Evolutionary conservation across 371 early-diverging fungal species (phyloP).

Genomic region (Neoconidiobolus thromboides): DNA sequence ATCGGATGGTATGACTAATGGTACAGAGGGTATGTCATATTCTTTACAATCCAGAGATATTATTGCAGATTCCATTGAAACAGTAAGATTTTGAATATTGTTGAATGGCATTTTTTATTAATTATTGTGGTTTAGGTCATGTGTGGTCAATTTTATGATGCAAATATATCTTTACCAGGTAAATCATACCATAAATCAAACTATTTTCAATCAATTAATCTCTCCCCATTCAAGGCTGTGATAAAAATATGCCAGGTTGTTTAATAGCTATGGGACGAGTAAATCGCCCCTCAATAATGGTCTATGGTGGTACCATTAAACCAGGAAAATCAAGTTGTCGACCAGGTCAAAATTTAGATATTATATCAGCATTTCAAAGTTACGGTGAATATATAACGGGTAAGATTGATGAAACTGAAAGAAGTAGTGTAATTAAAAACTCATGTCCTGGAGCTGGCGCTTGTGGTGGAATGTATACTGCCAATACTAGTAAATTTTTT

Average conservation of each 20-base stretch:
- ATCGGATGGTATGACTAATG: conserved; percentile 92
- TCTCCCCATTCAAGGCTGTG: conserved; percentile 35
- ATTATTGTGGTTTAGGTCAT: conserved; percentile 30
- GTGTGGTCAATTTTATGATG: conserved; percentile 92
- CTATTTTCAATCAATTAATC: too few relatives aligned
- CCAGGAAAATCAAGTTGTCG: conserved; percentile 47
- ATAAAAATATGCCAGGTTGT: conserved; percentile 97
- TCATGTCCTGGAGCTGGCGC: conserved; percentile 94
- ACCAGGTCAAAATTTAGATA: conserved; percentile 48
- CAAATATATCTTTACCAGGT: conserved; percentile 70
- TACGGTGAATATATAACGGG: conserved; percentile 86
- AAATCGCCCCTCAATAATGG: conserved; percentile 88
- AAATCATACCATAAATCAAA: too few relatives aligned
- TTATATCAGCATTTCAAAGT: conserved; percentile 89
- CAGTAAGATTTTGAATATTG: conserved; percentile 25
- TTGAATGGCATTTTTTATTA: neutral
- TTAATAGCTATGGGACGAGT: conserved; percentile 88
- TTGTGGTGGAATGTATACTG: conserved; percentile 97
- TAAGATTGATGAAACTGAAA: conserved; percentile 63
- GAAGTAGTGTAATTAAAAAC: conserved; percentile 65
- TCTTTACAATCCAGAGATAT: conserved; percentile 92
- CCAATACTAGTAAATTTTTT: conserved; percentile 68
- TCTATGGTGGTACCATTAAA: conserved; percentile 81
- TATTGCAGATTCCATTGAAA: conserved; percentile 96
- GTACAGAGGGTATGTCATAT: conserved; percentile 87